Conservation (phyloP, 805 yeast genomes). For the Wickerhamiella azyma region DNA sequence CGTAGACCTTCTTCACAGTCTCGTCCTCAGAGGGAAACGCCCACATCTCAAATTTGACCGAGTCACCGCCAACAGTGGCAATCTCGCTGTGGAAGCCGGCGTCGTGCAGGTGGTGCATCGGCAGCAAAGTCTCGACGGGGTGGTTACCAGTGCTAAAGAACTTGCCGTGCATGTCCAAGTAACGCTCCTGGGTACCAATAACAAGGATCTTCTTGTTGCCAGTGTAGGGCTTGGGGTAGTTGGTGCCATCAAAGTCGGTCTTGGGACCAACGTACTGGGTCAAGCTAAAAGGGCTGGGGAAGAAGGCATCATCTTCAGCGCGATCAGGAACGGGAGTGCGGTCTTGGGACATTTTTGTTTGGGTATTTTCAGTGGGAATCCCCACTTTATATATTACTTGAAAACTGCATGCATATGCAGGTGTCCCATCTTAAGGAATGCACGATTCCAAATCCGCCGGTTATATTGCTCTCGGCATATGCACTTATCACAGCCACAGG, state of each 20-base stretch:
- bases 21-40: not conserved
- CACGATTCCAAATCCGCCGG: too few species aligned
- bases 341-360: not conserved
- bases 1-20: not conserved
- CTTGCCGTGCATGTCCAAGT: not conserved
- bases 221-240: not conserved
- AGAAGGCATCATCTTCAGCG: conserved; percentile 1
- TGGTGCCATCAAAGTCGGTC: not conserved
- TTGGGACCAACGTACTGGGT: not conserved
- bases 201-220: not conserved
- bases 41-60: not conserved
- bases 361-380: too few species aligned
- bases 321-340: not conserved
- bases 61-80: not conserved
- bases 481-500: too few species aligned
- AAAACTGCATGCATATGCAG: not conserved
- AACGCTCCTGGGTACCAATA: conserved; percentile 1
- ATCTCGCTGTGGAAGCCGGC: not conserved
- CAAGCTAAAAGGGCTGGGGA: not conserved
- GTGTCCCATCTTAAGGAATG: not conserved
- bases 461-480: too few species aligned
- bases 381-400: not conserved
- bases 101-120: not conserved
- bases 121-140: not conserved
- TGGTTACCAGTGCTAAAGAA: not conserved